phyloP scores from a whole-genome alignment of 768 basidiomycete species.

The Dentipellis fragilis region DNA sequence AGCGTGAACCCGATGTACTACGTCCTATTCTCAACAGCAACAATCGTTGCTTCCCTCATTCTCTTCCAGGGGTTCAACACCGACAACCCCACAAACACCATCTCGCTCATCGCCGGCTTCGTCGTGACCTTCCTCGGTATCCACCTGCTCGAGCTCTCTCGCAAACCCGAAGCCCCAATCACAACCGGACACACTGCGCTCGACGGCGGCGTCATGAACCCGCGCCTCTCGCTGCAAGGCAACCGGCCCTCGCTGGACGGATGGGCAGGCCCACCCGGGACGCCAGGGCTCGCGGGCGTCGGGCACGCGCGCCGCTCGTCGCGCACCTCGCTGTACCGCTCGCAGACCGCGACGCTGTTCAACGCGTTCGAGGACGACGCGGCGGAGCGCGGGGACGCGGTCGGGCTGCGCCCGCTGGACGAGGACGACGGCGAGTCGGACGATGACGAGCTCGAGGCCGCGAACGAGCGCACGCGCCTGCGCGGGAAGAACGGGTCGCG shows the following conservation, averaged over 20 bases:
- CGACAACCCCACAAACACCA: constrained; percentile 64
- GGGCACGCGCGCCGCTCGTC: constrained; percentile 44
- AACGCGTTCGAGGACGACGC: constrained; percentile 54
- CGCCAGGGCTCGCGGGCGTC: constrained; percentile 11
- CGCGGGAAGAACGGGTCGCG: background rate
- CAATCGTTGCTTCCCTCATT: constrained; percentile 89
- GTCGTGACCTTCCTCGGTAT: constrained; percentile 93
- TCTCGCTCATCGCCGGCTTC: constrained; percentile 87
- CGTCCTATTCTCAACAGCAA: constrained; percentile 90
- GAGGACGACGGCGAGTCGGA: constrained; percentile 53
- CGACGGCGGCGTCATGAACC: constrained; percentile 62
- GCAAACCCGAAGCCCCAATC: constrained; percentile 37
- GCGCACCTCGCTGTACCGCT: constrained; percentile 53
- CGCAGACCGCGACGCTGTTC: constrained; percentile 56
- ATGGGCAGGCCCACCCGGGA: constrained; percentile 40
- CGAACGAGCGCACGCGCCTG: constrained; percentile 21
- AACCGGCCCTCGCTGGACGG: constrained; percentile 65
- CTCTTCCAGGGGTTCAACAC: constrained; percentile 98
- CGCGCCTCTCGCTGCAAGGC: constrained; percentile 72
- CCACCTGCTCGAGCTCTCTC: constrained; percentile 83
- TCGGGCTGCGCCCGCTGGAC: constrained; percentile 51
- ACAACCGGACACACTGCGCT: constrained; percentile 41
- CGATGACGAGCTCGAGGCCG: constrained; percentile 34
- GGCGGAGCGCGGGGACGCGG: constrained; percentile 22
- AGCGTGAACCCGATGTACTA: constrained; percentile 98